Evolutionary conservation across 441 rosid genomes (phyloP), one percentile per base, ranked within the genome.

Genomic region (Erodium texanum): DNA sequence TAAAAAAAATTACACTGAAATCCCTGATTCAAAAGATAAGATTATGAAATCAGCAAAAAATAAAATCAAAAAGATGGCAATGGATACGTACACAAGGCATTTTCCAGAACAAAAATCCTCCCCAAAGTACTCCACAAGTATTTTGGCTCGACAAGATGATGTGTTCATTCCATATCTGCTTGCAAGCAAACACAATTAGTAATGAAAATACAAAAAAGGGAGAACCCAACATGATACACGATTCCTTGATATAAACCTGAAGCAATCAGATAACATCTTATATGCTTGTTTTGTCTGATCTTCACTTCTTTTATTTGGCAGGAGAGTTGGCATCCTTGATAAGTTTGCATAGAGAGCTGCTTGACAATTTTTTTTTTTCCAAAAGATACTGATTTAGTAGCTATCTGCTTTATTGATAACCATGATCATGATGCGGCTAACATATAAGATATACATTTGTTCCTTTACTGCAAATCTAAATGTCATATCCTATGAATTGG

Each of bases 111-210:
- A 70, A 65, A 93, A 87, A 73, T 87, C 83, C 76, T 93, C 92
- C 66, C 97, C 98, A 78, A 90, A 93, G 68, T 93, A 87, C 80
- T 86, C 87, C 41, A 90, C 96, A 0, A 90, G 86, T 66, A n/a
- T 82, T 82, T 82, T 92, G 1, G 93, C 92, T 68, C 97, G 90
- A 73, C 98, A 92, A 64, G 68, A 71, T 24, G 92, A 84, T 66
- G 92, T 90, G 63, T 84, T 87, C 98, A 90, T 93, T 71, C 92
- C 96, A 73, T 93, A 93, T 78, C 98, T 93, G 88, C 43, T 38
- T 52, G 50, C 29, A 50, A 70, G 66, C 43, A 71, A 71, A 41
- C 15, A 15, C 24, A 12, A n/a, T 58, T 59, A 10, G 59, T 50
- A 48, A 48, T 48, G 16, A 52, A 70, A 66, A 20, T 16, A 50